Evolutionary conservation across 345 rosid genomes (phyloP).

Genomic region (Eutrema japonicum): DNA sequence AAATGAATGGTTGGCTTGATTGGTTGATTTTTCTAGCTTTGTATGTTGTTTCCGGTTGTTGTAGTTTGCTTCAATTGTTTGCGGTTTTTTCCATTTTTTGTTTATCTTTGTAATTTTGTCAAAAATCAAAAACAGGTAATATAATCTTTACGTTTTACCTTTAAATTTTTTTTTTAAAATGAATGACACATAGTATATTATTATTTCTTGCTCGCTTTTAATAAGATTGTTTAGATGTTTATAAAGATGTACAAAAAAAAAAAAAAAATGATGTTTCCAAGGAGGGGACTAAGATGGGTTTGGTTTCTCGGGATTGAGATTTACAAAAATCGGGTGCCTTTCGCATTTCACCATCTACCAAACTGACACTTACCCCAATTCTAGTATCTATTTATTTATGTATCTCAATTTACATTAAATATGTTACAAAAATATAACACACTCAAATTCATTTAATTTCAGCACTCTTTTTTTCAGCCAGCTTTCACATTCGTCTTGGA

Average conservation of each 20-base stretch:
- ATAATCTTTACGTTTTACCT: too few relatives aligned
- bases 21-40: too few relatives aligned
- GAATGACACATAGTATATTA: background rate
- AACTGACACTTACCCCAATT: slow-evolving; percentile 44
- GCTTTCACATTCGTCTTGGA: slow-evolving; percentile 42
- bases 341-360: slow-evolving; percentile 48
- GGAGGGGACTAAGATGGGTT: slow-evolving; percentile 45
- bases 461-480: background rate
- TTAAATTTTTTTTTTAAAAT: too few relatives aligned
- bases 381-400: slow-evolving; percentile 43
- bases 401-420: slow-evolving; percentile 41
- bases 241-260: background rate
- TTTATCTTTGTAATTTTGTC: too few relatives aligned
- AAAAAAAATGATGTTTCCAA: slow-evolving; percentile 40
- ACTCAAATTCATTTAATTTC: slow-evolving; percentile 1
- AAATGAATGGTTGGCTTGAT: background rate
- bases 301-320: slow-evolving; percentile 48
- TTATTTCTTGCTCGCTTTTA: too few relatives aligned
- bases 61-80: too few relatives aligned
- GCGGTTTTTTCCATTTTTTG: too few relatives aligned
- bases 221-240: background rate
- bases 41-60: too few relatives aligned
- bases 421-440: slow-evolving; percentile 40
- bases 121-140: too few relatives aligned
- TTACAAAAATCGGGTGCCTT: slow-evolving; percentile 37